Evolutionary conservation across 2,329 filamentous ascomycete genomes (phyloP), one percentile per base, ranked within the genome.

Genomic region (Botrytis porri): DNA sequence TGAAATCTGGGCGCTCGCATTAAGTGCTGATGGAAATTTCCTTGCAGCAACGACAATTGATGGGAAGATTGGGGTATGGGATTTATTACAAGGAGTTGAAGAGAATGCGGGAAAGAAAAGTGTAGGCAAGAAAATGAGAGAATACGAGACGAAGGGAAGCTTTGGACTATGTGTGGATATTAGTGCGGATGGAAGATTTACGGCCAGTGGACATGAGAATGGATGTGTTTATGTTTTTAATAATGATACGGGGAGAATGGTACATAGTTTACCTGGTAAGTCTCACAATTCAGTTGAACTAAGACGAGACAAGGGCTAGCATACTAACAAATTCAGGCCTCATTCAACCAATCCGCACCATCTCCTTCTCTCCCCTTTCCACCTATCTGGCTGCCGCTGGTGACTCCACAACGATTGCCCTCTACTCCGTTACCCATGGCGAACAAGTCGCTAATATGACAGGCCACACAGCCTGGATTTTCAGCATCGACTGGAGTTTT

Each of bases 171-270:
- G 92, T 79, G 90, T 99, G 75, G 95, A 96, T 81, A 83, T 98
- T 81, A 90, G 88, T 77, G 83, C 84, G 32, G 92, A 99, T 81
- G 95, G 95, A 70, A 90, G 89, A 75, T 92, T 94, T 82, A 97
- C 95, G 43, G 95, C 95, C 6, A 97, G 92, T 70, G 96, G 96
- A 0, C 95, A 99, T 83, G 93, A 97, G 81, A 97, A 93, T 79
- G 96, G 96, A 25, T 91, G 90, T 20, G 88, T 98, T 75, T 98
- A 98, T 83, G 90, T 99, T 75, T 99, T 98, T 86, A 95, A 94
- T 84, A 98, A 97, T 79, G 91, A 94, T 77, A 94, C 92, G 0
- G 93, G 93, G 5, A 89, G 93, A 71, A 89, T 99, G 78, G 86
- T 93, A 20, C 95, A 97, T 82, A 96, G 94, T 12, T 85, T 99